Percentiles rank a stretch among this genome's conserved stretches.
Conservation (phyloP, 768 basidiomycete genomes). For the Scleroderma bovista region DNA sequence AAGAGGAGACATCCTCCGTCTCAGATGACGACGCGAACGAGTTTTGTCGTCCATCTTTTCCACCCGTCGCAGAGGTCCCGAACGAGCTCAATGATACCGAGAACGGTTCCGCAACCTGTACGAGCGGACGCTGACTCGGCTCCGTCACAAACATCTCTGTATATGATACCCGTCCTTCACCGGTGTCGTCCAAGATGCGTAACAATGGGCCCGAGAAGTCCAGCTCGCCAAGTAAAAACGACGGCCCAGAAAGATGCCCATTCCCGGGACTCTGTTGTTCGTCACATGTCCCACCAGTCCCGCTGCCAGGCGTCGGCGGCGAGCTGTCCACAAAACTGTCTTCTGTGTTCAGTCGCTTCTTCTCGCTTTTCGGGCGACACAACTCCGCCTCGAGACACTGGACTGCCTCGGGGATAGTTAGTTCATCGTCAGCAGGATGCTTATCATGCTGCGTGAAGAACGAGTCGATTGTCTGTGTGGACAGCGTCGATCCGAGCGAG, state of each 20-base stretch:
- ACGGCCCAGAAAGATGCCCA: not conserved
- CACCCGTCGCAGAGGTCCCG: not conserved
- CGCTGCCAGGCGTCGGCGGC: conserved; percentile 41
- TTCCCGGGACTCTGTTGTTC: conserved; percentile 14
- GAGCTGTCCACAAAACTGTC: conserved; percentile 38
- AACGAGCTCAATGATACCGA: conserved; percentile 8
- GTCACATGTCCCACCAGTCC: conserved; percentile 24
- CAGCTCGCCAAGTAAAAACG: conserved; percentile 44
- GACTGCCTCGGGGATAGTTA: conserved; percentile 78
- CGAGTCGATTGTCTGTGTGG: conserved; percentile 64
- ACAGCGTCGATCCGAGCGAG: conserved; percentile 91
- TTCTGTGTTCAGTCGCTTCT: conserved; percentile 54
- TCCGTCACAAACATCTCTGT: conserved; percentile 35
- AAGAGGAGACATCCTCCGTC: conserved; percentile 34
- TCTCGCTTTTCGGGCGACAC: conserved; percentile 64
- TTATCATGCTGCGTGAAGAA: conserved; percentile 78
- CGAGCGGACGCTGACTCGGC: conserved; percentile 41
- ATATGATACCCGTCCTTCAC: conserved; percentile 14
- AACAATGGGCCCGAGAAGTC: conserved; percentile 57
- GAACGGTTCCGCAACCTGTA: conserved; percentile 26
- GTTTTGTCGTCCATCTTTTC: conserved; percentile 20
- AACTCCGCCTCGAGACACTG: conserved; percentile 83
- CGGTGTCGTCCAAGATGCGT: conserved; percentile 1
- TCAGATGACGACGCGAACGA: conserved; percentile 41
- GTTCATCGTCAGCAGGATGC: conserved; percentile 56